Evolutionary conservation across 441 rosid species (phyloP), one percentile per base, ranked within the genome.

Genomic region (Erodium texanum): DNA sequence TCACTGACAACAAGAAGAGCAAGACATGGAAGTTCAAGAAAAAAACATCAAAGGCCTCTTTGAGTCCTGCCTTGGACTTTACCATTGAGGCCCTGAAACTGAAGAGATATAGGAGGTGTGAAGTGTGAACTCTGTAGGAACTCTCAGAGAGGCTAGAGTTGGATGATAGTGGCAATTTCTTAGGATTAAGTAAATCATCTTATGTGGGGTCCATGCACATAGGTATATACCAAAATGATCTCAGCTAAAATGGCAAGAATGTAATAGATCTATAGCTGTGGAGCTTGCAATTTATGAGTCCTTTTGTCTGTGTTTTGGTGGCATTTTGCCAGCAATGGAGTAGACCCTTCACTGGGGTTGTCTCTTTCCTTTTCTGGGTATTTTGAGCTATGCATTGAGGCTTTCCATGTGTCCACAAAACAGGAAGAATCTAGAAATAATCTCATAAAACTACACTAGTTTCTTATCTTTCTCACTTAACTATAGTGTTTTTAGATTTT

Each of bases 171-270:
- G 63, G 63, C 63, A 56, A 56, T 19, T 19, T 56, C 62, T 19
- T 19, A 56, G 10, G 3, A 23, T 19, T 23, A 56, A 19, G 24
- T 14, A 58, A 58, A 58, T 9, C 15, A 22, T 58, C 63, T 58
- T 58, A 8, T 22, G 63, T 58, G 63, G 63, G 63, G 63, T 58
- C 63, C 63, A 58, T 22, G 19, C 24, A 58, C 50, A 43, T 43
- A 14, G n/a, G n/a, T 14, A 14, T 9, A 14, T 56, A 22, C 27
- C 10, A 7, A 56, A 19, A 19, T 56, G 62, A 58, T 43, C 16
- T 43, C 50, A 43, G 50, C 50, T 43, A 14, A 43, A 43, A 12
- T 43, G 12, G 50, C 63, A 20, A 20, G 27, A 58, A 58, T 22
- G 27, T 10, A 9, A 23, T 22, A 58, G 22, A 23, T 11, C 24